Evolutionary conservation across 352 stramenopile species (phyloP).

Genomic region (Thalassiosira delicatula): DNA sequence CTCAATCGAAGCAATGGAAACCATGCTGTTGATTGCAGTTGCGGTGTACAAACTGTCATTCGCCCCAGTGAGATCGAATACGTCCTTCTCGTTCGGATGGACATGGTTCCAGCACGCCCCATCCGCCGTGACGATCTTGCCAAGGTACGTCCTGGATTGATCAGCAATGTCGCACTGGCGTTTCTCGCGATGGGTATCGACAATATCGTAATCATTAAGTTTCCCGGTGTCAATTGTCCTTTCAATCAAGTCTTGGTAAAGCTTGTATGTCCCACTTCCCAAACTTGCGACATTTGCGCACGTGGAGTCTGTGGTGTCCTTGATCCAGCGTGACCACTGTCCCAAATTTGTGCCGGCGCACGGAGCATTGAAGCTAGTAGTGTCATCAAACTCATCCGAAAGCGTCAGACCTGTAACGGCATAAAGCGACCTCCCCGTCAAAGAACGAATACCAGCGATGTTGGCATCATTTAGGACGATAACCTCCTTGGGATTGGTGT

Average conservation of each 20-base stretch:
- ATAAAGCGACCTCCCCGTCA: constrained; percentile 30
- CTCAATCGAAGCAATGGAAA: not conserved
- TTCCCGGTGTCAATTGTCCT: not conserved
- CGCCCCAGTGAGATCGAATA: constrained; percentile 58
- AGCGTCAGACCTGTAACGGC: constrained; percentile 32
- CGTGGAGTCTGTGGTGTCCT: not conserved
- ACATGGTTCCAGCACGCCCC: constrained; percentile 58
- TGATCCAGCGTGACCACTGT: constrained; percentile 43
- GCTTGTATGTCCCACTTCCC: constrained; percentile 1
- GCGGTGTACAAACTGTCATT: not conserved
- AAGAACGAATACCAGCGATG: constrained; percentile 20
- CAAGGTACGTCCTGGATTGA: constrained; percentile 14
- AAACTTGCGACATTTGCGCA: constrained; percentile 28
- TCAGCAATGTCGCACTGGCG: constrained; percentile 14
- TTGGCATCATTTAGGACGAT: constrained; percentile 39
- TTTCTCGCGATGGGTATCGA: constrained; percentile 21
- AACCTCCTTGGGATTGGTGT: constrained; percentile 10
- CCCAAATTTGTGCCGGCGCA: not conserved
- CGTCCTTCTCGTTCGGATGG: constrained; percentile 50
- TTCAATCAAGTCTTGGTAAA: constrained; percentile 44
- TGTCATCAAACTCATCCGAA: not conserved
- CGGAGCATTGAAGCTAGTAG: constrained; percentile 14
- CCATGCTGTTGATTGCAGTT: not conserved
- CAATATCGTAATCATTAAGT: constrained; percentile 34
- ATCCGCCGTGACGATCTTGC: constrained; percentile 32